phyloP scores from a whole-genome alignment of 2,329 filamentous ascomycete genomes.

The Aspergillus sp. region DNA sequence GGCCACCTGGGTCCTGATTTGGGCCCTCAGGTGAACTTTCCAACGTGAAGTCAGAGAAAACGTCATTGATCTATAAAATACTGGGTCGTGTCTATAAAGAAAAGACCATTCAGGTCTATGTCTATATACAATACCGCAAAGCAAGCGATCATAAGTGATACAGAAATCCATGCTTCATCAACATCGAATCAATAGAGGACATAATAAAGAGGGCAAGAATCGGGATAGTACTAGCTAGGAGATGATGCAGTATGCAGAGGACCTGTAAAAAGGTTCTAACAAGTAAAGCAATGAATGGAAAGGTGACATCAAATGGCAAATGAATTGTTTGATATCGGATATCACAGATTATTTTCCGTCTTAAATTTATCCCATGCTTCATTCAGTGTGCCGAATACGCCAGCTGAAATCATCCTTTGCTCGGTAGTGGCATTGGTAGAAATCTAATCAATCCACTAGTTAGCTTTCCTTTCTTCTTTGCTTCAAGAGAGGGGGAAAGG shows the following conservation, averaged over 20 bases:
- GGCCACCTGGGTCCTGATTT: neutral
- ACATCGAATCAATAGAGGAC: neutral
- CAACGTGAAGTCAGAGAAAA: neutral
- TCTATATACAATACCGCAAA: constrained; percentile 6
- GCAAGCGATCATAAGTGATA: no score
- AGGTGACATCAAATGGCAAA: neutral
- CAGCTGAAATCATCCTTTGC: constrained; percentile 58
- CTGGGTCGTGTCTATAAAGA: no score
- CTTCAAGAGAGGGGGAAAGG: neutral
- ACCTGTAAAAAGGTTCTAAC: neutral
- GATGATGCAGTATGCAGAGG: neutral
- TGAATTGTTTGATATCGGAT: neutral
- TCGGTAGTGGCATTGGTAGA: constrained; percentile 57
- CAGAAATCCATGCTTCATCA: neutral
- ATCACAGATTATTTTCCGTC: constrained; percentile 50
- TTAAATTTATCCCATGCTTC: constrained; percentile 64
- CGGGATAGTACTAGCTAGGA: no score
- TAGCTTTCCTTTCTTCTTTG: neutral
- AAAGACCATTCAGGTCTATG: constrained; percentile 1
- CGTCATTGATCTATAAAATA: neutral
- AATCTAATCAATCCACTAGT: constrained; percentile 38
- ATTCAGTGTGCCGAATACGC: constrained; percentile 57
- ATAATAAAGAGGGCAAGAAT: neutral
- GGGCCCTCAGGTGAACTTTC: no score
- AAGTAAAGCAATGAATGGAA: neutral